Evolutionary conservation across 805 yeast species (phyloP).

Genomic region (Priceomyces carsonii): DNA sequence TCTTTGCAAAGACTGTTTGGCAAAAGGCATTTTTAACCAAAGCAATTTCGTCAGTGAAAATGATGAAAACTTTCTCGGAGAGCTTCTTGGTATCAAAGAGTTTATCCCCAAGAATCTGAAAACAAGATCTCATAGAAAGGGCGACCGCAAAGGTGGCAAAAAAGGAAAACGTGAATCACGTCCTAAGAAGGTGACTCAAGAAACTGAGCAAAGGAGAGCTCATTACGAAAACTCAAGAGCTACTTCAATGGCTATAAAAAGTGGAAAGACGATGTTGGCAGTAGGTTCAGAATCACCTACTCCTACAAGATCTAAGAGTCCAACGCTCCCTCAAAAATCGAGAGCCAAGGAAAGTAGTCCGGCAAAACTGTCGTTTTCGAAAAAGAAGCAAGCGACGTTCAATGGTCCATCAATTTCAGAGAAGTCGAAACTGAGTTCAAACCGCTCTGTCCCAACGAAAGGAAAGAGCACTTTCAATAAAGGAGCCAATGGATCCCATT

Average conservation of each 20-base stretch:
- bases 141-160: slow-evolving; percentile 17
- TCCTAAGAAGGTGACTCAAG: slow-evolving; percentile 25
- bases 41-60: slow-evolving; percentile 42
- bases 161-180: slow-evolving; percentile 11
- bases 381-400: neutral
- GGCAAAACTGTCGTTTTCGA: neutral
- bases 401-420: too few species aligned
- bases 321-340: slow-evolving; percentile 6
- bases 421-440: neutral
- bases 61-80: slow-evolving; percentile 48
- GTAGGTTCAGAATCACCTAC: slow-evolving; percentile 31
- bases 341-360: too few species aligned
- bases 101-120: slow-evolving; percentile 20
- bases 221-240: slow-evolving; percentile 36
- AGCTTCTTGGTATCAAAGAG: slow-evolving; percentile 51
- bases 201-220: slow-evolving; percentile 37
- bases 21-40: slow-evolving; percentile 13
- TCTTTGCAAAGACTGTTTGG: slow-evolving; percentile 46
- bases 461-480: too few species aligned
- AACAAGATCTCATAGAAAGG: slow-evolving; percentile 34
- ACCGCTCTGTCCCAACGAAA: neutral
- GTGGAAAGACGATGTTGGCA: slow-evolving; percentile 41
- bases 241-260: slow-evolving; percentile 29
- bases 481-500: too few species aligned
- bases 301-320: slow-evolving; percentile 6